These are phyloP conservation scores for Epichloe scottii DNA, from an alignment of 2,329 filamentous ascomycete species.

Conservation along the genomic window DNA sequence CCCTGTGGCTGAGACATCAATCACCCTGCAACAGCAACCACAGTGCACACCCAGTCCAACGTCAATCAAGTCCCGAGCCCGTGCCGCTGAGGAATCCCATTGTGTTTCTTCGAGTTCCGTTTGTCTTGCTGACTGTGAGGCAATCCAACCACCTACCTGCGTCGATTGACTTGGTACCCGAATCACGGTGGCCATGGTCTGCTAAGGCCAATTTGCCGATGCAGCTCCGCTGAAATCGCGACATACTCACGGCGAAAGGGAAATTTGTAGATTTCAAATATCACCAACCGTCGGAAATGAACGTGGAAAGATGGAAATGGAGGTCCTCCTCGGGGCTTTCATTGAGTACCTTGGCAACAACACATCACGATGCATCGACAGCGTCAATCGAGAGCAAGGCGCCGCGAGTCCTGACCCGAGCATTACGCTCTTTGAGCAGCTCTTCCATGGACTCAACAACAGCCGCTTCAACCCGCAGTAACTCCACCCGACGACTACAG, in stretches of 20 bases:
- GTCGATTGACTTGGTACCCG: not conserved
- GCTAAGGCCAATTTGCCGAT: not conserved
- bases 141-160: not conserved
- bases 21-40: slow-evolving; percentile 4
- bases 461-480: slow-evolving; percentile 18
- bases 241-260: not conserved
- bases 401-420: slow-evolving; percentile 23
- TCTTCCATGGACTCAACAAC: slow-evolving; percentile 28
- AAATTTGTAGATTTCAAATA: not conserved
- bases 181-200: slow-evolving; percentile 4
- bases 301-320: slow-evolving; percentile 23
- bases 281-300: slow-evolving; percentile 12
- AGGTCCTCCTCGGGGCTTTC: slow-evolving; percentile 19
- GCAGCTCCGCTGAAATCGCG: not conserved
- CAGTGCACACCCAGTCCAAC: not conserved
- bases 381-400: slow-evolving; percentile 19
- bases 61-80: not conserved
- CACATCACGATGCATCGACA: slow-evolving; percentile 11
- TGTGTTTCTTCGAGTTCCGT: not conserved
- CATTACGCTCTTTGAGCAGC: slow-evolving; percentile 27
- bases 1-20: slow-evolving; percentile 15
- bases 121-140: not conserved
- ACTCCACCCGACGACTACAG: slow-evolving; percentile 22
- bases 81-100: not conserved
- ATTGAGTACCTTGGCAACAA: slow-evolving; percentile 11